Base-by-base conservation (phyloP, 1,284 basidiomycete species). In the Marasmius oreades region DNA sequence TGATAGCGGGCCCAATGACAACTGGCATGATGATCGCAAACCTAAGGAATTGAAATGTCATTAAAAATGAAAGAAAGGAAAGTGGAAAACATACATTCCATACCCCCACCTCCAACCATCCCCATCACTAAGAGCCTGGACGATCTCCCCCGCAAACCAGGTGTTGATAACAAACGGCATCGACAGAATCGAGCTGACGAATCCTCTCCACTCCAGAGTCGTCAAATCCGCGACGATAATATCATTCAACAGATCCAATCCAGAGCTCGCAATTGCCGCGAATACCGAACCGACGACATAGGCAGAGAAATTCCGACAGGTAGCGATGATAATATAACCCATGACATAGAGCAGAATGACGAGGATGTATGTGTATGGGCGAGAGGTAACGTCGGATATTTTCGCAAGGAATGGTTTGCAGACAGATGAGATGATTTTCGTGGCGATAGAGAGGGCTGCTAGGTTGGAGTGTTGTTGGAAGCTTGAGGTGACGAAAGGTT, bases 51-150 rank as follows among this genome's bases (percentile, higher is more conserved):
- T 12, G 7, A 12, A 18, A 12, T 16, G 47, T 50, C 39, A 33
- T 22, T 28, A 11, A 2, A 16, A 18, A 33, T 4, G 12, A 33
- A 33, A 26, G 14, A 23, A 46, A 31, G 12, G 26, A 31, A 31
- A 50, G 12, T 31, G 26, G 26, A 12, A 24, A 18, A 50, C 47
- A 7, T 20, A 50, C 58, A 67, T 67, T 33, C 65, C 65, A 54
- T 67, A 67, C 23, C 66, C 66, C 64, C 65, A 67, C 59, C 66
- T 59, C 66, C 66, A 67, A 45, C 60, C 46, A 16, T 58, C 59
- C 5, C 55, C 56, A 10, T 50, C 52, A 20, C 51, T 55, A 18
- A 62, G 43, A 24, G 58, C 61, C 5, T 46, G 39, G 1, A 60
- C 58, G 36, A 63, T 61, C 28, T 59, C 45, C 8, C 54, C 59